phyloP scores from a whole-genome alignment of 2,329 filamentous ascomycete genomes.

The Podosphaera fusca region DNA sequence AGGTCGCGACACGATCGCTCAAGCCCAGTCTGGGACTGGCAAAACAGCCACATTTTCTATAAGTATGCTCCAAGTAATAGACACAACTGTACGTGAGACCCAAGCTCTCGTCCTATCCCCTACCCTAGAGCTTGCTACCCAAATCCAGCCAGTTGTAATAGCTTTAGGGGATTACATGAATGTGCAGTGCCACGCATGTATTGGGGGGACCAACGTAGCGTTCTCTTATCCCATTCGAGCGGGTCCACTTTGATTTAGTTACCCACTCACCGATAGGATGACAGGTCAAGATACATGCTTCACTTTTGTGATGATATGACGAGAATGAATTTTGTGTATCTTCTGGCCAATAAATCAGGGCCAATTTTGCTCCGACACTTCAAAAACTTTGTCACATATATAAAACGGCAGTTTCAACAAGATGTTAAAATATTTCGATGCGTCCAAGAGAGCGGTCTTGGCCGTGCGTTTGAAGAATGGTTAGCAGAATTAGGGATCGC shows the following conservation, averaged over 20 bases:
- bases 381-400: not conserved
- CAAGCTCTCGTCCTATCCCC: slow-evolving; percentile 91
- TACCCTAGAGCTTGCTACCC: slow-evolving; percentile 86
- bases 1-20: slow-evolving; percentile 92
- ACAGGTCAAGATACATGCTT: not conserved
- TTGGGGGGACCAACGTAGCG: slow-evolving; percentile 84
- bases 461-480: not conserved
- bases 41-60: slow-evolving; percentile 95
- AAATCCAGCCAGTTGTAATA: slow-evolving; percentile 97
- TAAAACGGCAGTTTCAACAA: not conserved
- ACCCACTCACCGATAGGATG: not conserved
- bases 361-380: not conserved
- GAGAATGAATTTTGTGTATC: not conserved
- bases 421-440: not conserved
- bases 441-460: not conserved
- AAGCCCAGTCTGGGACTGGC: slow-evolving; percentile 90
- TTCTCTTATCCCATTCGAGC: too few relatives aligned
- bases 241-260: not conserved
- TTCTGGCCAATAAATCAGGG: not conserved
- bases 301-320: not conserved
- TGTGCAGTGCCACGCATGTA: slow-evolving; percentile 95
- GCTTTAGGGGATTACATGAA: slow-evolving; percentile 99
- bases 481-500: not conserved
- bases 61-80: slow-evolving; percentile 87
- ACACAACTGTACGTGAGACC: slow-evolving; percentile 75